Evolutionary conservation across 176 grass and related monocot species (phyloP).

Genomic region (Musa beccarii): DNA sequence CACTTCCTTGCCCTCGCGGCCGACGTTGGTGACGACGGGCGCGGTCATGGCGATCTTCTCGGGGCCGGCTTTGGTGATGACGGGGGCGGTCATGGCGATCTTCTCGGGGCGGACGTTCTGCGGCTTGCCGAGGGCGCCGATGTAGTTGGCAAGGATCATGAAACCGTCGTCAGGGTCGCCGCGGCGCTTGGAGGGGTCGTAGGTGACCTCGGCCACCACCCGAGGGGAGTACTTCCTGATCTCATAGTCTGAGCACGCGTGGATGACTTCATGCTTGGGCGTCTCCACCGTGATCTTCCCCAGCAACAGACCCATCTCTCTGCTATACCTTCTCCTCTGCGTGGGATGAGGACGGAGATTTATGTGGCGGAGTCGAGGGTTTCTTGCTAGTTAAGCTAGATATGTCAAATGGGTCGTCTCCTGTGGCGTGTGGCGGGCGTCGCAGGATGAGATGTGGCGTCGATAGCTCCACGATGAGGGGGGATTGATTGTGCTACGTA

Average conservation of each 20-base stretch:
- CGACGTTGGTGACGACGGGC: constrained; percentile 40
- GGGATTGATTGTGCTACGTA: no score
- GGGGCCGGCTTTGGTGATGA: constrained; percentile 38
- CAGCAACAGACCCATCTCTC: constrained; percentile 58
- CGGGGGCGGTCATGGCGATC: constrained; percentile 75
- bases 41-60: constrained; percentile 65
- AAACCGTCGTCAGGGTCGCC: constrained; percentile 70
- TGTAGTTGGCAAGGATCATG: constrained; percentile 72
- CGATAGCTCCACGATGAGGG: background rate
- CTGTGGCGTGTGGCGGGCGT: background rate
- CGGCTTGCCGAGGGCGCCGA: constrained; percentile 69
- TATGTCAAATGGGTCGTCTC: background rate
- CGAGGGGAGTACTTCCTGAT: constrained; percentile 61
- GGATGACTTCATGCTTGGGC: constrained; percentile 75
- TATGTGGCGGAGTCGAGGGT: background rate
- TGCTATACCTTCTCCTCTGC: no score
- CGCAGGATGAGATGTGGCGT: background rate
- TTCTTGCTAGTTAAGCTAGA: background rate
- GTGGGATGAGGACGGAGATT: background rate
- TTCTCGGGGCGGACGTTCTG: constrained; percentile 74
- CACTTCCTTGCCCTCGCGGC: constrained; percentile 25
- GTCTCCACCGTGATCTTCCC: constrained; percentile 86
- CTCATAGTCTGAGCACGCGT: constrained; percentile 73
- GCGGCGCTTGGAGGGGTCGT: constrained; percentile 55
- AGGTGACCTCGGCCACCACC: constrained; percentile 71